Percentiles rank a stretch among this genome's conserved stretches.
Conservation (phyloP, 768 basidiomycete species). For the Tubosaeta sp. region DNA sequence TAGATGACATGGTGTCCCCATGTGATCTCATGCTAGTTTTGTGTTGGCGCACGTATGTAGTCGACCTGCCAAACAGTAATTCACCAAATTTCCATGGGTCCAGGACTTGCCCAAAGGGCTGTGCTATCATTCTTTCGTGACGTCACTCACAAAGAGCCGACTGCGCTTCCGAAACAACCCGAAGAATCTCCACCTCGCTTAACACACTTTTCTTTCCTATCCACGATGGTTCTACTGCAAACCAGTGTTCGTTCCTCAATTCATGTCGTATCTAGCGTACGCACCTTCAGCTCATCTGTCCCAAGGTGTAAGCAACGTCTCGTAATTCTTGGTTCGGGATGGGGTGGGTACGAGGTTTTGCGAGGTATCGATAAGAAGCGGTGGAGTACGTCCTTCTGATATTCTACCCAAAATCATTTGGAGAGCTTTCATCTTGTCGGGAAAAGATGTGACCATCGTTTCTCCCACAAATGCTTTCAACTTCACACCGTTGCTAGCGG, state of each 20-base stretch:
- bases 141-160: not conserved
- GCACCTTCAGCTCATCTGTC: slow-evolving; percentile 38
- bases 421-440: slow-evolving; percentile 4
- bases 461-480: slow-evolving; percentile 52
- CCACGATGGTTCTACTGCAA: slow-evolving; percentile 15
- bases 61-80: too few species aligned
- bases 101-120: too few species aligned
- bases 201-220: not conserved
- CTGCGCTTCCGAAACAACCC: slow-evolving; percentile 14
- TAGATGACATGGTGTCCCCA: too few species aligned
- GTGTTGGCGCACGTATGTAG: too few species aligned
- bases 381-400: slow-evolving; percentile 47
- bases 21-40: too few species aligned
- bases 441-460: slow-evolving; percentile 57
- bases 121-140: not conserved
- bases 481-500: slow-evolving; percentile 45
- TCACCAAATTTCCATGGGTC: too few species aligned
- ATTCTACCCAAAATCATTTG: not conserved
- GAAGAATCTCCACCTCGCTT: not conserved
- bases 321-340: slow-evolving; percentile 71
- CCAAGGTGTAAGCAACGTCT: slow-evolving; percentile 38
- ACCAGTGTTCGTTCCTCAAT: slow-evolving; percentile 2
- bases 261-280: slow-evolving; percentile 10
- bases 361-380: slow-evolving; percentile 64
- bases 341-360: slow-evolving; percentile 73